phyloP scores from a whole-genome alignment of 164 flowering plant genomes.

The Tetracentron sinense region DNA sequence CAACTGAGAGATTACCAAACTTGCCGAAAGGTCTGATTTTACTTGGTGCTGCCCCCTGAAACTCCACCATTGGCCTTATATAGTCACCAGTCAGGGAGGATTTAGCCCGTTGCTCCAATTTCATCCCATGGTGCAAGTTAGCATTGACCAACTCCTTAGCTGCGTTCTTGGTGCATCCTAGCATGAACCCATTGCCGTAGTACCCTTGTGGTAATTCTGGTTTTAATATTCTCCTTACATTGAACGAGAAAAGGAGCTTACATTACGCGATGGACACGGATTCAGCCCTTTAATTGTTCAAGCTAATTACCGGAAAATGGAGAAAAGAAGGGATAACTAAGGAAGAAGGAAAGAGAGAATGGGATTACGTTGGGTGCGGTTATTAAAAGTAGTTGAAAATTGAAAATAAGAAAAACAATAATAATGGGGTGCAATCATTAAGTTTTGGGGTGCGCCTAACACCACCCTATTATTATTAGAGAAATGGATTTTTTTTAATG shows the following conservation, averaged over 20 bases:
- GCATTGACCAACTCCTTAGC: constrained; percentile 39
- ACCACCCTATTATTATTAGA: too few relatives aligned
- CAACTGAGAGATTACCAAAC: constrained; percentile 83
- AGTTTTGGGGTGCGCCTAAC: too few relatives aligned
- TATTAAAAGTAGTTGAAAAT: too few relatives aligned
- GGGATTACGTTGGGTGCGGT: too few relatives aligned
- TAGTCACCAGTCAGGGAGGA: constrained; percentile 36
- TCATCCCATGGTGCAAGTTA: constrained; percentile 46
- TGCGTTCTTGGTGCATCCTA: constrained; percentile 67
- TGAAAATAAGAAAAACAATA: too few relatives aligned
- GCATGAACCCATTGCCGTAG: constrained; percentile 85
- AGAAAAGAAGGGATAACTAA: too few relatives aligned
- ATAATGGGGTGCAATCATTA: too few relatives aligned
- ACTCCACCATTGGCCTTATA: constrained; percentile 54
- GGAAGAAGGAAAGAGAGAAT: too few relatives aligned
- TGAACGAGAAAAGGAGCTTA: constrained; percentile 84
- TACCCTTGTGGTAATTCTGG: constrained; percentile 61
- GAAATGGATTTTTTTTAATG: too few relatives aligned
- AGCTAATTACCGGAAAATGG: too few relatives aligned
- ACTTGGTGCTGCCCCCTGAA: constrained; percentile 54
- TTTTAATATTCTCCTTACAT: constrained; percentile 40
- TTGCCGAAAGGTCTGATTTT: constrained; percentile 49
- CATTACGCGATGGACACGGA: constrained; percentile 28
- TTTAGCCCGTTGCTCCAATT: constrained; percentile 65
- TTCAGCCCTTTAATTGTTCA: constrained; percentile 49